A percentile compares a stretch with the other conserved stretches of the same genome.
Conservation (phyloP, 106 monocot genomes). For the Allium fistulosum region DNA sequence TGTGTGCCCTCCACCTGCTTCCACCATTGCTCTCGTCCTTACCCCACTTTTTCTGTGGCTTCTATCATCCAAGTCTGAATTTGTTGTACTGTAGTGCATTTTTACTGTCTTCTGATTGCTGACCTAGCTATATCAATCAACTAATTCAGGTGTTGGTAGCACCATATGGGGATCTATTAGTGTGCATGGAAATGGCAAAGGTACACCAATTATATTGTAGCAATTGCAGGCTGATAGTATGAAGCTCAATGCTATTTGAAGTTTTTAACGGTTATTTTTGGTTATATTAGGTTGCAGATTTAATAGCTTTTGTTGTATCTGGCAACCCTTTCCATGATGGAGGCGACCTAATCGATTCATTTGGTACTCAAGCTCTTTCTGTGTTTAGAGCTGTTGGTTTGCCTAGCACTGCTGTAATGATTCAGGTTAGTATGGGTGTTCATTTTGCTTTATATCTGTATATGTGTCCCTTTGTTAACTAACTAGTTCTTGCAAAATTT, state of each 20-base stretch:
- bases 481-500: too few relatives aligned
- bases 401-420: conserved; percentile 79
- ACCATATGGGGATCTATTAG: conserved; percentile 78
- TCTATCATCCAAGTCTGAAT: too few relatives aligned
- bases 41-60: too few relatives aligned
- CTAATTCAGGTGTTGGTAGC: conserved; percentile 54
- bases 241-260: too few relatives aligned
- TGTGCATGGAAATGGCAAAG: conserved; percentile 97
- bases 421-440: conserved; percentile 38
- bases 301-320: conserved; percentile 79
- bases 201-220: conserved; percentile 8
- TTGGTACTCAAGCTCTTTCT: conserved; percentile 79
- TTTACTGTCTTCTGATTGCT: too few relatives aligned
- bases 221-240: too few relatives aligned
- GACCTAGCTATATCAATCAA: too few relatives aligned
- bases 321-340: conserved; percentile 47
- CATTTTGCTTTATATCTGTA: neutral
- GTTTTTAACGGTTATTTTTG: neutral
- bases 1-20: too few relatives aligned
- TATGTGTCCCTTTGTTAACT: neutral
- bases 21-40: too few relatives aligned
- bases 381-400: conserved; percentile 82
- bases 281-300: conserved; percentile 66
- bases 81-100: too few relatives aligned
- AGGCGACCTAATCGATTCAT: conserved; percentile 51